Evolutionary conservation across 768 basidiomycete species (phyloP).

Genomic region (Tulasnella sp.): DNA sequence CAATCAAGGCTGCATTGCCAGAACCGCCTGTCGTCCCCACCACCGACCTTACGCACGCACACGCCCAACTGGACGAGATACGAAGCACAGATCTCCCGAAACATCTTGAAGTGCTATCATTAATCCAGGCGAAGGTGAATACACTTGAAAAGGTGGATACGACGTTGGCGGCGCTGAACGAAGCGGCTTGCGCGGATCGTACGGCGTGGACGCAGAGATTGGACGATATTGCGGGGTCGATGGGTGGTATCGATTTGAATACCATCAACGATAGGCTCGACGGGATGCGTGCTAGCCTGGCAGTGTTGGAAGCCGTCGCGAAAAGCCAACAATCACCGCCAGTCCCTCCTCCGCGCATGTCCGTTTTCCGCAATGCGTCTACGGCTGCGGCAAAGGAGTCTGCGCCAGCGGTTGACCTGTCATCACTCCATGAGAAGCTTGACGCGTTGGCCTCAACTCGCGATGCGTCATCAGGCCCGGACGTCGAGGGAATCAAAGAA

Average conservation of each 20-base stretch:
- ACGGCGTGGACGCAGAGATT: background rate
- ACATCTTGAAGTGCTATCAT: background rate
- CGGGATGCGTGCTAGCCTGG: conserved; percentile 9
- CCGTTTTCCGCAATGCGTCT: conserved; percentile 4
- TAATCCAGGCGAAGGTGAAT: background rate
- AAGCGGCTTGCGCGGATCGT: conserved; percentile 10
- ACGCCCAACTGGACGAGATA: background rate
- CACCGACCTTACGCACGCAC: background rate
- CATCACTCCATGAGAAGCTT: conserved; percentile 1
- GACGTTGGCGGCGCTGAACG: background rate
- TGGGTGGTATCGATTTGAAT: background rate
- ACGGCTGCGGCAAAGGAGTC: background rate
- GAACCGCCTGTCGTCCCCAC: background rate
- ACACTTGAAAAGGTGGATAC: background rate
- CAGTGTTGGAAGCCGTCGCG: conserved; percentile 3
- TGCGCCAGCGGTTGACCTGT: background rate
- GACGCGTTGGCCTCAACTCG: conserved; percentile 1
- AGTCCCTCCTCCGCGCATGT: background rate
- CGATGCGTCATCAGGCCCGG: background rate
- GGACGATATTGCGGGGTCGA: background rate
- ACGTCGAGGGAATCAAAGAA: background rate
- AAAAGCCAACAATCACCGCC: background rate
- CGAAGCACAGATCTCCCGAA: background rate
- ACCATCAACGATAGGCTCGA: background rate
- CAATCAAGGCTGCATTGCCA: too few species aligned